Evolutionary conservation across 768 basidiomycete genomes (phyloP).

Genomic region (Rhodotorula paludigena): DNA sequence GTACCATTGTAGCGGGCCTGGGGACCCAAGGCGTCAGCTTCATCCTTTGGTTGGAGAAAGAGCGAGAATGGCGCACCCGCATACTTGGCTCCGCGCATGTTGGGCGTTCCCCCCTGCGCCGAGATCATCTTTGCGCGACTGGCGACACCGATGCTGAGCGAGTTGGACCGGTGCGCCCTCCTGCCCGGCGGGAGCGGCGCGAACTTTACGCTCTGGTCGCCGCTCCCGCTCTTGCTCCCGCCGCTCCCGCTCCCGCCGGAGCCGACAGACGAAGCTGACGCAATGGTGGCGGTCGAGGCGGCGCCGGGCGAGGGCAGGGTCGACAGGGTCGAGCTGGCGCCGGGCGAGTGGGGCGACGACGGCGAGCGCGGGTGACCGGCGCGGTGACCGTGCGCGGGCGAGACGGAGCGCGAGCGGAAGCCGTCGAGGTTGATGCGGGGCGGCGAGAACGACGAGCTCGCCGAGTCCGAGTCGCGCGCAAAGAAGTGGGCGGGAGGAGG

Average conservation of each 20-base stretch:
- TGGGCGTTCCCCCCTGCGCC: slow-evolving; percentile 14
- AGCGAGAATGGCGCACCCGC: slow-evolving; percentile 19
- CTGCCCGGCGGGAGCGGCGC: slow-evolving; percentile 28
- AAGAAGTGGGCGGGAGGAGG: slow-evolving; percentile 14
- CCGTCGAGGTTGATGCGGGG: slow-evolving; percentile 1
- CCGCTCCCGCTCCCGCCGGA: not conserved
- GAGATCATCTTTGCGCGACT: slow-evolving; percentile 30
- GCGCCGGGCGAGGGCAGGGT: not conserved
- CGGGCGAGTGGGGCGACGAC: not conserved
- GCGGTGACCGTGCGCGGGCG: too few relatives aligned
- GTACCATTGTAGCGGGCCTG: slow-evolving; percentile 35
- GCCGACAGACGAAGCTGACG: not conserved
- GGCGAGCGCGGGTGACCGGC: too few relatives aligned
- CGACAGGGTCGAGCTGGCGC: not conserved
- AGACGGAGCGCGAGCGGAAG: slow-evolving; percentile 13
- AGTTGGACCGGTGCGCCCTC: slow-evolving; percentile 29
- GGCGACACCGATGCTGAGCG: slow-evolving; percentile 34
- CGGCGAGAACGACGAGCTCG: not conserved
- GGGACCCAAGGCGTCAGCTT: too few relatives aligned
- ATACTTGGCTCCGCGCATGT: slow-evolving; percentile 15
- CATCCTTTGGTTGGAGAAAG: not conserved
- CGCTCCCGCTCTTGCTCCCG: too few relatives aligned
- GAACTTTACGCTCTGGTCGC: slow-evolving; percentile 11
- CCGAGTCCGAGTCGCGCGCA: not conserved
- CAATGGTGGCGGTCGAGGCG: not conserved